Base-by-base conservation (phyloP, 106 monocot species). In the Phalaenopsis equestris region DNA sequence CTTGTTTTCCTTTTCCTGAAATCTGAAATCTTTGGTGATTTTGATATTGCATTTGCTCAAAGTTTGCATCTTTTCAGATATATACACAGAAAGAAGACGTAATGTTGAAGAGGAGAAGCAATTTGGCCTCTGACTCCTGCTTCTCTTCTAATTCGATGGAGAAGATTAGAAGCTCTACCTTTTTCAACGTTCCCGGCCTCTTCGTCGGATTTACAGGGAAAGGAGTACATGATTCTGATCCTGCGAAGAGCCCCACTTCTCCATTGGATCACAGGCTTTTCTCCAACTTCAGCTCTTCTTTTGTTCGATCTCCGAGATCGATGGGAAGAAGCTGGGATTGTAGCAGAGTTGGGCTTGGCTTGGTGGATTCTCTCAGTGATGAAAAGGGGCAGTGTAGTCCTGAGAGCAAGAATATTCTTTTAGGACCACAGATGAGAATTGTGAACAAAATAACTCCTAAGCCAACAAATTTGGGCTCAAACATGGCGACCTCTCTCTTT, bases 171-270 rank as follows among this genome's bases (percentile, higher is more conserved):
- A 79, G 73, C 70, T 79, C 84, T 64, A 78, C 84, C 1, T 87
- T 93, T 72, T 90, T 90, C 78, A 80, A 82, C 48, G 76, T 89
- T 72, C 85, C 90, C 24, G 88, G 88, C 41, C 90, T 93, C 48
- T 87, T 93, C 76, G 87, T 93, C 18, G 89, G 93, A 41, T 75
- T 87, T 42, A 80, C 72, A 75, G 19, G 80, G 75, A 91, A 93
- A 55, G 81, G 83, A 5, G 17, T 72, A 41, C 42, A 73, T 18
- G 87, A 89, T 76, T 79, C 48, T 15, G 91, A 87, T 37, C 82
- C 89, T 14, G 83, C 79, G 12, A 89, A 79, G 80, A 94, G 93
- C 91, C 93, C 93, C 10, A 94, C 91, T 57, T 94, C 91, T 11
- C 87, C 91, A 15, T 79, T 94, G 80, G 93, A 91, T 45, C 83